Evolutionary conservation across 2,329 filamentous ascomycete genomes (phyloP).

Genomic region (Fusarium brachygibbosum): DNA sequence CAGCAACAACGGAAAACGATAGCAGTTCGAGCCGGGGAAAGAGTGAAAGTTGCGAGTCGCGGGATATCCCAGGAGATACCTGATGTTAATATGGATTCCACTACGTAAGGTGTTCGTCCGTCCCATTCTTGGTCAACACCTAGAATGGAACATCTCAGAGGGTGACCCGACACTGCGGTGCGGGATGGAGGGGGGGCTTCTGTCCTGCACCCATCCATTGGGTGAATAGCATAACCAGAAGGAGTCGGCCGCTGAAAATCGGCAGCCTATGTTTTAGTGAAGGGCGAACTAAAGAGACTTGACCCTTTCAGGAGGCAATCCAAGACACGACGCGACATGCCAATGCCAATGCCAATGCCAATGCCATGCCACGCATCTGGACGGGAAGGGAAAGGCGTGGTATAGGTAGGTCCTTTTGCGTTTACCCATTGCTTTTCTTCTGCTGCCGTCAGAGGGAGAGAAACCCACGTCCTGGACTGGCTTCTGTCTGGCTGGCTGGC

Average conservation of each 20-base stretch:
- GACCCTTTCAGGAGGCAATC: constrained; percentile 30
- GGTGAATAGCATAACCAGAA: neutral
- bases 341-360: constrained; percentile 2
- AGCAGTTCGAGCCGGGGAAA: constrained; percentile 5
- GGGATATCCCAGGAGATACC: constrained; percentile 9
- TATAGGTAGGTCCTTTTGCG: constrained; percentile 36
- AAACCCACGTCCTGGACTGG: constrained; percentile 3
- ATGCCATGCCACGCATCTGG: constrained; percentile 30
- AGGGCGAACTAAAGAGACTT: constrained; percentile 21
- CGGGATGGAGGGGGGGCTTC: constrained; percentile 18
- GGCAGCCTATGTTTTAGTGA: constrained; percentile 29
- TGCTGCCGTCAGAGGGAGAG: constrained; percentile 21
- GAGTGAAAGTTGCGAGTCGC: constrained; percentile 12
- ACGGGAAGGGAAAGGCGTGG: constrained; percentile 46
- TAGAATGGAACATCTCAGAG: constrained; percentile 2
- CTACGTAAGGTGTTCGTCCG: neutral
- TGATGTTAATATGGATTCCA: neutral
- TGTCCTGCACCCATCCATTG: neutral
- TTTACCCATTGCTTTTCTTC: constrained; percentile 10
- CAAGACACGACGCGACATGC: constrained; percentile 25
- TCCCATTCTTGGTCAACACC: constrained; percentile 3
- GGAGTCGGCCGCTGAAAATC: constrained; percentile 32
- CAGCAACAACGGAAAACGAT: constrained; percentile 9
- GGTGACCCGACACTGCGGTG: constrained; percentile 29
- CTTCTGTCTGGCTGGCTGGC: neutral